These are phyloP conservation scores for Cystofilobasidium bisporidii DNA, from an alignment of 768 basidiomycete genomes.

Conservation along the genomic window DNA sequence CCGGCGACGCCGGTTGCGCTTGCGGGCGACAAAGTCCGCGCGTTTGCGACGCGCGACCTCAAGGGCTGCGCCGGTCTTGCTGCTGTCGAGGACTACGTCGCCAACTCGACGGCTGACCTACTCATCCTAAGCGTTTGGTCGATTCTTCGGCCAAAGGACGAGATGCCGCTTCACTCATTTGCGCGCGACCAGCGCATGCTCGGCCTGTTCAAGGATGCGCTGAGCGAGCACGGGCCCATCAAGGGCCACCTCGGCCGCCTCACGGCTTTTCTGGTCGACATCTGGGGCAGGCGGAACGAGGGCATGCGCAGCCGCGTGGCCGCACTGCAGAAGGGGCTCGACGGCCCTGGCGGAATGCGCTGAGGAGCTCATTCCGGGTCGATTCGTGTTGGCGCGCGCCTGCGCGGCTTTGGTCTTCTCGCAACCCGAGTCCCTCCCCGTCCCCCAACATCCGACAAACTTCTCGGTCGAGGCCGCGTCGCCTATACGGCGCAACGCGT, in stretches of 20 bases:
- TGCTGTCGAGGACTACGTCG: conserved; percentile 77
- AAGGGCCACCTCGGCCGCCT: conserved; percentile 56
- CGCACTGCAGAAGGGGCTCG: conserved; percentile 53
- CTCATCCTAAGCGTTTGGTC: conserved; percentile 12
- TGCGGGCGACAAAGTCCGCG: conserved; percentile 66
- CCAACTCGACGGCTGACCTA: conserved; percentile 80
- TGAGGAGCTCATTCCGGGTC: too few relatives aligned
- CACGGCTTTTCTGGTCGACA: conserved; percentile 52
- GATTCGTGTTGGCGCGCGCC: too few relatives aligned
- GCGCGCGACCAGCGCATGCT: conserved; percentile 72
- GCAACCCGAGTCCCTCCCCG: too few relatives aligned
- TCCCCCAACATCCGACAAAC: too few relatives aligned
- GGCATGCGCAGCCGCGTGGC: conserved; percentile 65
- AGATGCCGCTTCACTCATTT: conserved; percentile 69
- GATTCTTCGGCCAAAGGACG: conserved; percentile 3
- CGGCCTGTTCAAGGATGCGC: conserved; percentile 42
- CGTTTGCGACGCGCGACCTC: conserved; percentile 78
- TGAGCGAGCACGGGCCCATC: conserved; percentile 48
- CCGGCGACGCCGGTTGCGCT: conserved; percentile 61
- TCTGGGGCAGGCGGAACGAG: conserved; percentile 56
- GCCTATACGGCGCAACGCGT: too few relatives aligned
- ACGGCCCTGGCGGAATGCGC: conserved; percentile 34
- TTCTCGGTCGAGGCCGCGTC: too few relatives aligned
- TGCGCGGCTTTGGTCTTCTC: too few relatives aligned
- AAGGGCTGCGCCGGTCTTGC: conserved; percentile 57